Base-by-base conservation (phyloP, 2,329 filamentous ascomycete species). In the Hypocreales sp. region DNA sequence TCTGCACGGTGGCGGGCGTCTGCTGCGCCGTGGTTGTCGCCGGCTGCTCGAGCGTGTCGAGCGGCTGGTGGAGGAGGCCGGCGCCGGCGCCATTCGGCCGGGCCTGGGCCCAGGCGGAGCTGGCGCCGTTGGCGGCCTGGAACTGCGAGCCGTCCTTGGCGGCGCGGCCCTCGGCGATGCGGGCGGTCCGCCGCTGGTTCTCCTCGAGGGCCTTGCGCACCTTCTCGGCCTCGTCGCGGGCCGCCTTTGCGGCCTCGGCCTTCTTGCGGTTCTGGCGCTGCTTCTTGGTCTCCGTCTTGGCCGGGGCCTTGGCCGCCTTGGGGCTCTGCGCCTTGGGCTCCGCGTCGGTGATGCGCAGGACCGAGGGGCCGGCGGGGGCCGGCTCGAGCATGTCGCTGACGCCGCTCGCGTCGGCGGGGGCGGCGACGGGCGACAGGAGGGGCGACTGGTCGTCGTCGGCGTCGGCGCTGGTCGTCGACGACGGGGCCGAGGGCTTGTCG, bases 341-440 rank as follows among this genome's bases (percentile, higher is more conserved):
- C 53, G 68, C 48, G 35, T 75, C 73, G 29, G 79, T 90, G 36
- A 95, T 62, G 35, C 80, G 80, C 35, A 94, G 62, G 25, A 92
- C 72, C 1, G 75, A 74, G 15, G 83, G 79, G 29, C 72, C 78
- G 21, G 72, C 49, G 3, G 69, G 52, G 23, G 69, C 56, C 26
- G 78, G 61, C 54, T 92, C 84, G 11, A 95, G 73, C 87, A 95
- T 95, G 54, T 94, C 87, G 29, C 79, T 79, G 31, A 94, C 72
- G 46, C 80, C 80, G 29, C 67, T 72, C 33, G 68, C 64, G 31
- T 69, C 64, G 10, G 60, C 61, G n/a, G 69, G 59, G 20, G 41
- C 48, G 14, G 66, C 56, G 27, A 69, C 60, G 18, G 82, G 79
- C 8, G 81, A 86, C 24, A 62, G 61, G 31, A 66, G 62, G 7